Evolutionary conservation across 2,329 filamentous ascomycete species (phyloP), one percentile per base, ranked within the genome.

Genomic region (Annulohypoxylon truncatum): DNA sequence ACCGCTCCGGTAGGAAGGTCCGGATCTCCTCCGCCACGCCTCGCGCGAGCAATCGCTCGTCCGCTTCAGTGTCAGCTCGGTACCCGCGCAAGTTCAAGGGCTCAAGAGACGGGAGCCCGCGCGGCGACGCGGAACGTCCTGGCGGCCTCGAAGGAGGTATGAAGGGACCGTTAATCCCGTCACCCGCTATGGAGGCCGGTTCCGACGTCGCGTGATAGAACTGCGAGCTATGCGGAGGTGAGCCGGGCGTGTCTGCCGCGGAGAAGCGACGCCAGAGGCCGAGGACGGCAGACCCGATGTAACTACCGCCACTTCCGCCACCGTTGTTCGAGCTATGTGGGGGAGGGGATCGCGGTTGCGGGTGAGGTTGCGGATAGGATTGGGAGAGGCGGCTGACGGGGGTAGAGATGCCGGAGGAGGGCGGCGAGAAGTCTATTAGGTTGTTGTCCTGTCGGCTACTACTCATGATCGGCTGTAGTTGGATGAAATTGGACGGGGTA

Each of bases 1-100:
- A 81, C 51, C 96, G 86, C 70, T 96, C 89, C 0, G 96, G 96
- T 20, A 98, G 83, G 74, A 98, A 89, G 38, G 96, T 87, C 50
- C 96, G 87, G 61, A 98, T 97, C 82, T 98, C 96, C 80, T 98
- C 96, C 2, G 95, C 96, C 28, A 98, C 82, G 9, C 89, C 86
- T 52, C 83, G 82, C 15, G 86, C 90, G 60, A 99, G 84, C 56
- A 98, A 82, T 70, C 88, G 86, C 48, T 88, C 89, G 33, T 83
- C 84, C 15, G 80, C 72, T 15, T 84, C 81, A 2, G 90, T 93
- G 72, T 84, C 84, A 1, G 83, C 80, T 63, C 84, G 82, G 78
- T 90, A 93, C 35, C 92, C 92, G 20, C 82, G 80, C 33, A 98
- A 84, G 3, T 85, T 83, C 20, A 98, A 81, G 0, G 95, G 93